Conservation (phyloP, 2,329 filamentous ascomycete species). For the Rhynchosporium graminicola region DNA sequence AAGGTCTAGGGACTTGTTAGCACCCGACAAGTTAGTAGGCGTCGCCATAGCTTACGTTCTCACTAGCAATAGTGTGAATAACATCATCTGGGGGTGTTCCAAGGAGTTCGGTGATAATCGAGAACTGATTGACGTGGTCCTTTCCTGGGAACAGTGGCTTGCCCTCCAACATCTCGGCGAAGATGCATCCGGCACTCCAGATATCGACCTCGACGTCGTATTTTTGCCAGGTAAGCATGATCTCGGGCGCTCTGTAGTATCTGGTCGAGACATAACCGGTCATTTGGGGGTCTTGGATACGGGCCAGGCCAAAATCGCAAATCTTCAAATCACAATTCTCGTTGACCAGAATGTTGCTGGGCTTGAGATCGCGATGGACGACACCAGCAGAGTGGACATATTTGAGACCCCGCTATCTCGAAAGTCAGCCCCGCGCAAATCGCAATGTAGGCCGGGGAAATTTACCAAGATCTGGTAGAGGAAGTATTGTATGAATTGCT, state of each 20-base stretch:
- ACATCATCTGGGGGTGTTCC: constrained; percentile 98
- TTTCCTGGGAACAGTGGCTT: constrained; percentile 98
- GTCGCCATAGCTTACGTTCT: constrained; percentile 68
- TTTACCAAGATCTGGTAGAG: constrained; percentile 96
- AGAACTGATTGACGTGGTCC: constrained; percentile 99
- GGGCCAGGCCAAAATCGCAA: constrained; percentile 95
- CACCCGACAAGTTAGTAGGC: constrained; percentile 13
- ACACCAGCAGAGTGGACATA: constrained; percentile 99
- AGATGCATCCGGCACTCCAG: constrained; percentile 98
- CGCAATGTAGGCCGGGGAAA: constrained; percentile 4
- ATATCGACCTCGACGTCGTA: constrained; percentile 99
- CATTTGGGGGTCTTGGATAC: constrained; percentile 99
- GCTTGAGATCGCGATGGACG: constrained; percentile 95
- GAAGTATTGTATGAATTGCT: constrained; percentile 99
- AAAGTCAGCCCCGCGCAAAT: constrained; percentile 23
- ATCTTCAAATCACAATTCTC: constrained; percentile 99
- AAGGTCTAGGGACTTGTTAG: constrained; percentile 65
- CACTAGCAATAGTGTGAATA: constrained; percentile 96
- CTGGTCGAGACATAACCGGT: constrained; percentile 97
- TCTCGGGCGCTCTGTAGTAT: constrained; percentile 98
- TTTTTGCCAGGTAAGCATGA: constrained; percentile 99
- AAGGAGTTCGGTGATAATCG: constrained; percentile 96
- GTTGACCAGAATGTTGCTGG: constrained; percentile 98
- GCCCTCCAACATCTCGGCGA: constrained; percentile 98
- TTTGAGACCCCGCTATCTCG: constrained; percentile 82